phyloP scores from a whole-genome alignment of 148 eudicot genomes.

The Camellia sinensis region DNA sequence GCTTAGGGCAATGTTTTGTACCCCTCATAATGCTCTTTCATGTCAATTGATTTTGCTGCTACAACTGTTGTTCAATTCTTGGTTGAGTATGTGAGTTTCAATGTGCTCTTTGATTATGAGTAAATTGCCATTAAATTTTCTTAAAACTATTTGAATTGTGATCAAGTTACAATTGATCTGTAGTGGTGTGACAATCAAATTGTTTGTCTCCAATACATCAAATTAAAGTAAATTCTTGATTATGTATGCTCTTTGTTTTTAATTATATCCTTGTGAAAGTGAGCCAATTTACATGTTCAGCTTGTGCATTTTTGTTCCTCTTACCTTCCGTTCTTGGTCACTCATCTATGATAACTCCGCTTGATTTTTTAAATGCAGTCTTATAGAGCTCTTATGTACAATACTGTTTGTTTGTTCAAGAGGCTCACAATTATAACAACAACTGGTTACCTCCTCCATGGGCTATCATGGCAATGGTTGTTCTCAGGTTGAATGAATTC shows the following conservation, averaged over 20 bases:
- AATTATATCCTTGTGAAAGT: not conserved
- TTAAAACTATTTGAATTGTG: not conserved
- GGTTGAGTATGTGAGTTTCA: not conserved
- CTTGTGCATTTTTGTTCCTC: not conserved
- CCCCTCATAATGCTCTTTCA: not conserved
- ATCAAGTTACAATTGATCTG: not conserved
- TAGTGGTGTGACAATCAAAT: not conserved
- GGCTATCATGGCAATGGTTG: conserved; percentile 45
- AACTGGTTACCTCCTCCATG: conserved; percentile 51
- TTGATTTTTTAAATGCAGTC: not conserved
- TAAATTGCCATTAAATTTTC: not conserved
- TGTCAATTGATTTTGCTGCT: not conserved
- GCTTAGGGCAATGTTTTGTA: too few relatives aligned
- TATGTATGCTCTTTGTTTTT: not conserved
- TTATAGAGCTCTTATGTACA: not conserved
- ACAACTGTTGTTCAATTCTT: not conserved
- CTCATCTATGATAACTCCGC: not conserved
- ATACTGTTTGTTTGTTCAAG: conserved; percentile 21
- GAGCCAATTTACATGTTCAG: not conserved
- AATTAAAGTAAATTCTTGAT: not conserved
- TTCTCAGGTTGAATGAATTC: conserved; percentile 47
- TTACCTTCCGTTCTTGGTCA: not conserved
- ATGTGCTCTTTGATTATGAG: not conserved
- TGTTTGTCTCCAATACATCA: not conserved
- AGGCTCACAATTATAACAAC: conserved; percentile 39